A percentile compares a stretch with the other conserved stretches of the same genome.
phyloP scores from a whole-genome alignment of 345 rosid genomes.

The Clarkia xantiana region DNA sequence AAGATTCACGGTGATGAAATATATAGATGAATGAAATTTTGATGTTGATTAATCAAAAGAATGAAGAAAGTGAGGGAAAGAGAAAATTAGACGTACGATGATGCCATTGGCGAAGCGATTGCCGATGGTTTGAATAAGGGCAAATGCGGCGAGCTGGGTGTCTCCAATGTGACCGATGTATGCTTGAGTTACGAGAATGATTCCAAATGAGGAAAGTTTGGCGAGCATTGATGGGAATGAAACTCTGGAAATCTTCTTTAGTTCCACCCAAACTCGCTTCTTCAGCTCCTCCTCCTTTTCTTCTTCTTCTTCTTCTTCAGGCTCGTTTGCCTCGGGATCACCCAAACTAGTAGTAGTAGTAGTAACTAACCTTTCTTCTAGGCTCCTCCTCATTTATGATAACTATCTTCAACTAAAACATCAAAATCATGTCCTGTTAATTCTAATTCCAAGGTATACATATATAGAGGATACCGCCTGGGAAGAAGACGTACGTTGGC shows the following conservation, averaged over 20 bases:
- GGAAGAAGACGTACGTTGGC: no score
- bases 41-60: neutral
- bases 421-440: no score
- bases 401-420: no score
- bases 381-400: no score
- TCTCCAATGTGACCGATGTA: constrained; percentile 10
- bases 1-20: no score
- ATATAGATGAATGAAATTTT: no score
- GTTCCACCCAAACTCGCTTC: constrained; percentile 30
- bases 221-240: constrained; percentile 14
- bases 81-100: constrained; percentile 3
- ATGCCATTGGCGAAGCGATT: constrained; percentile 12
- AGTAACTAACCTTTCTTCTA: neutral
- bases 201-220: constrained; percentile 8
- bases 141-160: constrained; percentile 11
- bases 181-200: constrained; percentile 13
- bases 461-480: no score
- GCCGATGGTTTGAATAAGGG: constrained; percentile 11
- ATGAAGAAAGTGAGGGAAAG: neutral
- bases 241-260: constrained; percentile 14
- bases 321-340: constrained; percentile 19
- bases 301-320: constrained; percentile 1
- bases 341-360: neutral
- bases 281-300: constrained; percentile 8
- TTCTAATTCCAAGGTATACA: no score